These are phyloP conservation scores for Croton setiger DNA, from an alignment of 441 rosid species.

Conservation along the genomic window DNA sequence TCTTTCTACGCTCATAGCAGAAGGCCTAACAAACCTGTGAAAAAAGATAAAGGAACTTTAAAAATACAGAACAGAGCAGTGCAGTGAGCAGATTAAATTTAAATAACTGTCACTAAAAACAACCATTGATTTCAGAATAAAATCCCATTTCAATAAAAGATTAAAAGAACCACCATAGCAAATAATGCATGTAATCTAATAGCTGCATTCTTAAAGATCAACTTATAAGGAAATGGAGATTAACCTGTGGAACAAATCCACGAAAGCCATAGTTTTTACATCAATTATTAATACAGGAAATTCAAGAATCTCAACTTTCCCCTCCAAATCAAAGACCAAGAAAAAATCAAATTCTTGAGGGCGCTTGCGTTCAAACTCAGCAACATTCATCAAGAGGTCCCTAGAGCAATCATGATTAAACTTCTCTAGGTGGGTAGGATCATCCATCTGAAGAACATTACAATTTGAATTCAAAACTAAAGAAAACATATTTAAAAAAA, in stretches of 20 bases:
- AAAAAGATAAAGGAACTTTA: conserved; percentile 2
- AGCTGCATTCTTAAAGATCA: conserved; percentile 1
- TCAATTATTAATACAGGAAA: conserved; percentile 76
- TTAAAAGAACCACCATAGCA: neutral
- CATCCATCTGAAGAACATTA: conserved; percentile 55
- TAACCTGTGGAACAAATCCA: conserved; percentile 90
- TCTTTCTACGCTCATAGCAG: conserved; percentile 70
- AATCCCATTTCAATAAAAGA: neutral
- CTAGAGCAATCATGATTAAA: conserved; percentile 65
- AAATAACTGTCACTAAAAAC: neutral
- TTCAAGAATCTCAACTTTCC: conserved; percentile 91
- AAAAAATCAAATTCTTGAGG: conserved; percentile 64
- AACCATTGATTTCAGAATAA: neutral
- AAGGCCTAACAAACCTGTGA: conserved; percentile 82
- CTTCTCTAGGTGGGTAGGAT: conserved; percentile 59
- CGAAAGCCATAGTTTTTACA: conserved; percentile 55
- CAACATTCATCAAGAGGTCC: conserved; percentile 53
- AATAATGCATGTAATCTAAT: neutral
- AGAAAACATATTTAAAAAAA: neutral
- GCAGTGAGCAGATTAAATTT: neutral
- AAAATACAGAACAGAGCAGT: conserved; percentile 11
- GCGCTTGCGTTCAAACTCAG: conserved; percentile 34
- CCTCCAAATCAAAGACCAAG: conserved; percentile 90
- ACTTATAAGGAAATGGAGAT: conserved; percentile 13
- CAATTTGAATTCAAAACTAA: neutral